These are phyloP conservation scores for Pythium vanterpoolii DNA, from an alignment of 352 stramenopile genomes.

Conservation along the genomic window DNA sequence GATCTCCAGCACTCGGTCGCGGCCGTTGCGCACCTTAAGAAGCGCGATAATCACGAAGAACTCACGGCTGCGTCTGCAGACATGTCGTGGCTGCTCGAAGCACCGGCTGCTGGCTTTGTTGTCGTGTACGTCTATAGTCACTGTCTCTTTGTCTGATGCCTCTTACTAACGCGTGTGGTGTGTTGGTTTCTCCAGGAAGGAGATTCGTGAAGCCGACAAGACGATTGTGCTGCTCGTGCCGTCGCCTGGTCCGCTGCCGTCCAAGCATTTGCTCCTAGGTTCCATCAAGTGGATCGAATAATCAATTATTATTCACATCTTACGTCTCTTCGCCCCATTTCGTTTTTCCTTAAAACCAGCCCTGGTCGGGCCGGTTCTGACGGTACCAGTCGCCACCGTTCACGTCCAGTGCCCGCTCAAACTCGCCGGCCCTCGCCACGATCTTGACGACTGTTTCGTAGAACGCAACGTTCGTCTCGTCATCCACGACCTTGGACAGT, in stretches of 20 bases:
- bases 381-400: slow-evolving; percentile 85
- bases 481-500: slow-evolving; percentile 49
- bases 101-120: slow-evolving; percentile 74
- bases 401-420: slow-evolving; percentile 81
- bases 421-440: slow-evolving; percentile 78
- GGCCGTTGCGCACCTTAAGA: slow-evolving; percentile 54
- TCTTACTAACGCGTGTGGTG: neutral
- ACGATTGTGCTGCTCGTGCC: slow-evolving; percentile 83
- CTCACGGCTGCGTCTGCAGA: slow-evolving; percentile 41
- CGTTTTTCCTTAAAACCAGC: slow-evolving; percentile 38
- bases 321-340: slow-evolving; percentile 6
- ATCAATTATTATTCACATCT: neutral
- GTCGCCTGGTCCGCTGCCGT: slow-evolving; percentile 72
- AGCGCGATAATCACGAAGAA: slow-evolving; percentile 27
- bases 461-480: slow-evolving; percentile 61
- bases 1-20: slow-evolving; percentile 74
- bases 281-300: slow-evolving; percentile 88
- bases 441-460: slow-evolving; percentile 85
- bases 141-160: too few species aligned
- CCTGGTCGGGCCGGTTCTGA: slow-evolving; percentile 67
- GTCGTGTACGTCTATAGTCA: slow-evolving; percentile 80
- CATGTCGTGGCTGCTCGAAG: slow-evolving; percentile 55
- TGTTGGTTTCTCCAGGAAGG: slow-evolving; percentile 46
- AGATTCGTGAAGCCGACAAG: slow-evolving; percentile 69
- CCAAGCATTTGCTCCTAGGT: slow-evolving; percentile 70